These are phyloP conservation scores for Pythium brachiatum DNA, from an alignment of 352 stramenopile genomes.

Conservation along the genomic window DNA sequence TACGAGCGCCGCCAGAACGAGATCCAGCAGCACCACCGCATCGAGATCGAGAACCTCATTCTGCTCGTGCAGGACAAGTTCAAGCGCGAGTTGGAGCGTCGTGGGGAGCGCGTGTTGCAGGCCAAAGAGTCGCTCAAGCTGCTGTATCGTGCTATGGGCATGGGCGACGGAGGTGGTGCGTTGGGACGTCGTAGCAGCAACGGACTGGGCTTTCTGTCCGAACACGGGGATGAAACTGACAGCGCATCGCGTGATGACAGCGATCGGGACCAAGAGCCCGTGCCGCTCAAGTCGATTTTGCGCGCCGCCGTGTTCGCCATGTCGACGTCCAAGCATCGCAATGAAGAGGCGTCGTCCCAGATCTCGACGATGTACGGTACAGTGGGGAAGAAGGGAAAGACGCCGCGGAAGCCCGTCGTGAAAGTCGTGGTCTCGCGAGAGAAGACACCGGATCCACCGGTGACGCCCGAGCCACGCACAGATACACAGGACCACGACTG, in stretches of 20 bases:
- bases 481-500: constrained; percentile 18
- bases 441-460: not conserved
- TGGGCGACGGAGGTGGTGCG: constrained; percentile 4
- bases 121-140: constrained; percentile 63
- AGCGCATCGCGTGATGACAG: not conserved
- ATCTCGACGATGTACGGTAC: constrained; percentile 48
- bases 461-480: not conserved
- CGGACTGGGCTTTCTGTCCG: constrained; percentile 3
- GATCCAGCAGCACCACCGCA: constrained; percentile 49
- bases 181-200: not conserved
- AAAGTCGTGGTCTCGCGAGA: constrained; percentile 4
- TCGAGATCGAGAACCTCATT: constrained; percentile 65
- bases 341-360: constrained; percentile 31
- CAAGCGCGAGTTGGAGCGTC: constrained; percentile 49
- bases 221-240: constrained; percentile 3
- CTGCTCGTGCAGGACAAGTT: constrained; percentile 62
- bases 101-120: constrained; percentile 43
- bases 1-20: constrained; percentile 57
- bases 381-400: constrained; percentile 15
- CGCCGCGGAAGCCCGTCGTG: constrained; percentile 11
- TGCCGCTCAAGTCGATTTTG: constrained; percentile 55
- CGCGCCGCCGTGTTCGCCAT: constrained; percentile 62
- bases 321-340: constrained; percentile 56
- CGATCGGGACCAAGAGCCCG: constrained; percentile 18
- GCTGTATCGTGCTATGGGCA: constrained; percentile 49